These are phyloP conservation scores for Xylaria arbuscula DNA, from an alignment of 2,329 filamentous ascomycete species.

Conservation along the genomic window DNA sequence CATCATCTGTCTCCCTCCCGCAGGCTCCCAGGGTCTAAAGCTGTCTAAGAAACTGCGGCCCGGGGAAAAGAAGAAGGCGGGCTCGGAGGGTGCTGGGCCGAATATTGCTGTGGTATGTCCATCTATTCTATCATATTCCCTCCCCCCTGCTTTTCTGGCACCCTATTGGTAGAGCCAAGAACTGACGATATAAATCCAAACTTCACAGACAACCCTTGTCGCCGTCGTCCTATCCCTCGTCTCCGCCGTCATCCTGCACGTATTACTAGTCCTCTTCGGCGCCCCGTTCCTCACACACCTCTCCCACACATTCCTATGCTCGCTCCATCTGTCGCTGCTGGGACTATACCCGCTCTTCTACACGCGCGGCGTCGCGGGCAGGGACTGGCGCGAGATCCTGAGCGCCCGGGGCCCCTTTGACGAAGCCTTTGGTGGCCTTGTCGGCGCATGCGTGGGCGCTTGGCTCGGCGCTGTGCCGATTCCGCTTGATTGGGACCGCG, in stretches of 20 bases:
- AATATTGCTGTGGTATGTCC: constrained; percentile 60
- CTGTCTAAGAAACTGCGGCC: constrained; percentile 62
- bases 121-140: background rate
- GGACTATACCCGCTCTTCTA: constrained; percentile 85
- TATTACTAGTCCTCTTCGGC: constrained; percentile 85
- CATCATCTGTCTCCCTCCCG: constrained; percentile 71
- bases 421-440: constrained; percentile 81
- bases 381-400: constrained; percentile 76
- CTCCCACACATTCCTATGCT: constrained; percentile 80
- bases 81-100: constrained; percentile 55
- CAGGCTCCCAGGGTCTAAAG: constrained; percentile 59
- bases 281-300: constrained; percentile 88
- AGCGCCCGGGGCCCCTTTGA: constrained; percentile 79
- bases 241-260: constrained; percentile 56
- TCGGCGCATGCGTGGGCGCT: constrained; percentile 83
- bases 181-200: constrained; percentile 42
- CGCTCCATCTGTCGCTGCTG: constrained; percentile 83
- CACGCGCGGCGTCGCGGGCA: constrained; percentile 79
- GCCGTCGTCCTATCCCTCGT: constrained; percentile 67
- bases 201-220: constrained; percentile 74
- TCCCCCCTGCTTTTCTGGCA: background rate
- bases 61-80: constrained; percentile 65
- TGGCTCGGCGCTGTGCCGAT: constrained; percentile 97
- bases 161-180: background rate
- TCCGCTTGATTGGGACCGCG: constrained; percentile 97